A percentile compares a stretch with the other conserved stretches of the same genome.
phyloP scores from a whole-genome alignment of 768 basidiomycete genomes.

The Tricholoma hemisulphureum region DNA sequence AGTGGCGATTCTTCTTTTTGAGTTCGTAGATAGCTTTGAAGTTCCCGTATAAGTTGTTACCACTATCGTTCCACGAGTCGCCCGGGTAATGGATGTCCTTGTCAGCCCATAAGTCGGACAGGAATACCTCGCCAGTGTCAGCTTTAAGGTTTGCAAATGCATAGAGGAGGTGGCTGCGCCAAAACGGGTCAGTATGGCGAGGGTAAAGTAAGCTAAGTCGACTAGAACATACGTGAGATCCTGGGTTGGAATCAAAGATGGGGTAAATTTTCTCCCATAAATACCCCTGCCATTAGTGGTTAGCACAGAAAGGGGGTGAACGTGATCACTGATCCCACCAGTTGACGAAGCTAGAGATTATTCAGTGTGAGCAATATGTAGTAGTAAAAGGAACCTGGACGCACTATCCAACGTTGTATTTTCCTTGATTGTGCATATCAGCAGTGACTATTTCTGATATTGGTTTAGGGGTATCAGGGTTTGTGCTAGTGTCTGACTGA shows the following conservation, averaged over 20 bases:
- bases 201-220: conserved; percentile 1
- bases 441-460: conserved; percentile 13
- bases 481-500: conserved; percentile 1
- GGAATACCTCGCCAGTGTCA: conserved; percentile 80
- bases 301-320: neutral
- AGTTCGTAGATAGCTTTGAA: conserved; percentile 90
- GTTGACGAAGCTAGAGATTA: conserved; percentile 62
- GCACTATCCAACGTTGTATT: conserved; percentile 81
- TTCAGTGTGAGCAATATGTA: conserved; percentile 8
- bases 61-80: conserved; percentile 92
- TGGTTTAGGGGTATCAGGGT: conserved; percentile 2
- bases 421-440: conserved; percentile 45
- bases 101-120: conserved; percentile 94
- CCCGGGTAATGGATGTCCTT: conserved; percentile 95
- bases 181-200: conserved; percentile 6
- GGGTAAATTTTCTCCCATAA: conserved; percentile 90
- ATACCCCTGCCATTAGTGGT: conserved; percentile 66
- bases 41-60: conserved; percentile 92
- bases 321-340: conserved; percentile 46
- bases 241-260: conserved; percentile 74
- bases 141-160: conserved; percentile 88
- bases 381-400: conserved; percentile 30
- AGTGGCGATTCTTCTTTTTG: conserved; percentile 80
- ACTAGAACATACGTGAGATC: conserved; percentile 73
- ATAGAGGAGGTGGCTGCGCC: conserved; percentile 77